Evolutionary conservation across 495 filamentous ascomycete species (phyloP).

Genomic region (Aspergillus mulundensis): DNA sequence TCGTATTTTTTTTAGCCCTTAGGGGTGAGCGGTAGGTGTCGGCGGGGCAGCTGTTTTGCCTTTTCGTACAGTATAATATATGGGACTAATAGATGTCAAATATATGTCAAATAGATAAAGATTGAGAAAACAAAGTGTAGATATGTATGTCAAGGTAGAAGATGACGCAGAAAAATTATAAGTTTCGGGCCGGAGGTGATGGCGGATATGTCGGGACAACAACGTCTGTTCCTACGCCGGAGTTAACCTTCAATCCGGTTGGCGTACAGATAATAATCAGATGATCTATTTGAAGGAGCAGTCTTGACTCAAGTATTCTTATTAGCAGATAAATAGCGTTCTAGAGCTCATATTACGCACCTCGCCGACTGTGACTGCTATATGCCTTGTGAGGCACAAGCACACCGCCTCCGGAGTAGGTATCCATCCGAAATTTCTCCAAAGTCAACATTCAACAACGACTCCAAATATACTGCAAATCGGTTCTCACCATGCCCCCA

Average conservation of each 20-base stretch:
- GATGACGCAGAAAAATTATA: constrained; percentile 5
- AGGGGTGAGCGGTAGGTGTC: neutral
- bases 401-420: constrained; percentile 10
- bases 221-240: neutral
- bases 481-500: constrained; percentile 29
- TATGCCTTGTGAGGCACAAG: constrained; percentile 2
- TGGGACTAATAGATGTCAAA: neutral
- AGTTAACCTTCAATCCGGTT: neutral
- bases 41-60: neutral
- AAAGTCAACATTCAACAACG: constrained; percentile 7
- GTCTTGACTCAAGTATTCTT: too few species aligned
- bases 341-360: neutral
- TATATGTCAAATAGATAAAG: neutral
- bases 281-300: neutral
- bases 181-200: neutral
- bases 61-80: neutral
- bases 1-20: neutral
- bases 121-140: neutral
- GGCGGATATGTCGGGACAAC: constrained; percentile 3
- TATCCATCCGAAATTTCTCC: constrained; percentile 20
- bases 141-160: neutral
- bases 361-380: neutral
- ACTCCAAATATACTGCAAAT: constrained; percentile 11
- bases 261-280: neutral
- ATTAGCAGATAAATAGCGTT: too few species aligned